phyloP scores from a whole-genome alignment of 345 rosid species.

The Euphorbia lathyris region DNA sequence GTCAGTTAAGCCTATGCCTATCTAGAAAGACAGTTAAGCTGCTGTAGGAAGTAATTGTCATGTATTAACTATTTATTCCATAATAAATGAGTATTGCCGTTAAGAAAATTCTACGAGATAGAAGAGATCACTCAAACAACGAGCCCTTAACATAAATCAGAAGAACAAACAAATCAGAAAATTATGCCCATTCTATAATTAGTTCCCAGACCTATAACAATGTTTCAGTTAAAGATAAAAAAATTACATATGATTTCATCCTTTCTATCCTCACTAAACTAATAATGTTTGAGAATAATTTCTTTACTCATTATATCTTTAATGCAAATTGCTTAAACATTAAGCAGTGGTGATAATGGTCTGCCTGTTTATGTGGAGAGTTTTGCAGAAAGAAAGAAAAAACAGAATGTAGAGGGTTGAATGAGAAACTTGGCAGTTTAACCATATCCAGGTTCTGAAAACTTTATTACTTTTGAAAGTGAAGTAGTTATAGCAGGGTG shows the following conservation, averaged over 20 bases:
- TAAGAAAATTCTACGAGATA: too few relatives aligned
- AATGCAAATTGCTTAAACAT: neutral
- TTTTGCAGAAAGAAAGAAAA: constrained; percentile 6
- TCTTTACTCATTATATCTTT: neutral
- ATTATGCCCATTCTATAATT: too few relatives aligned
- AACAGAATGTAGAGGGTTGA: constrained; percentile 1
- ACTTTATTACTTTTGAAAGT: constrained; percentile 1
- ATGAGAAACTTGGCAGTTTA: constrained; percentile 8
- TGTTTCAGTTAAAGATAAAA: neutral
- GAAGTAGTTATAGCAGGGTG: neutral
- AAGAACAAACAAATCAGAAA: too few relatives aligned
- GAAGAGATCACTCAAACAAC: too few relatives aligned
- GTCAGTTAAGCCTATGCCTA: too few relatives aligned
- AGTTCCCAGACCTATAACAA: too few relatives aligned
- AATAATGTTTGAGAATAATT: neutral
- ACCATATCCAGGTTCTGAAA: neutral
- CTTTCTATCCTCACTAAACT: neutral
- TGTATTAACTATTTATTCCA: too few relatives aligned
- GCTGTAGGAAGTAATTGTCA: too few relatives aligned
- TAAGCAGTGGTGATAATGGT: neutral
- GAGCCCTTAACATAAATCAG: too few relatives aligned
- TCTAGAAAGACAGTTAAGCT: too few relatives aligned
- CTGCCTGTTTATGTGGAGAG: neutral
- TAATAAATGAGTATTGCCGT: too few relatives aligned
- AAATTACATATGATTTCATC: neutral